Conservation (phyloP, 2,329 filamentous ascomycete species). For the Orbilia quercus region DNA sequence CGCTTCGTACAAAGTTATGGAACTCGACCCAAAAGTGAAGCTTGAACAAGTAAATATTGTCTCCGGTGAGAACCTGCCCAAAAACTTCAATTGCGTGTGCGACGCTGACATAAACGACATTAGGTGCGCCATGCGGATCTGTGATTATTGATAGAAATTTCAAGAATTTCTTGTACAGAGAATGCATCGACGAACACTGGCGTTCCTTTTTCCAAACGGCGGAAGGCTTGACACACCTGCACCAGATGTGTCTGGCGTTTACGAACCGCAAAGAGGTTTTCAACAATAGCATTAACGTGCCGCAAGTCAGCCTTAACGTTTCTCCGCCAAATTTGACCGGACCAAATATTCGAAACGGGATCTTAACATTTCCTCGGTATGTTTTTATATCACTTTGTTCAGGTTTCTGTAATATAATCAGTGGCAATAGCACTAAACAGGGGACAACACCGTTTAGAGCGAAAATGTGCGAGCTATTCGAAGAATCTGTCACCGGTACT, state of each 20-base stretch:
- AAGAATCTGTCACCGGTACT: constrained; percentile 11
- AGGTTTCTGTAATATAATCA: no score
- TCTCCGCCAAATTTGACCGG: constrained; percentile 11
- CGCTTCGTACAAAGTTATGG: constrained; percentile 16
- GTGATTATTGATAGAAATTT: constrained; percentile 14
- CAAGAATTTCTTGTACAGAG: constrained; percentile 5
- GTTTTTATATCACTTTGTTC: no score
- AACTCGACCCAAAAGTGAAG: constrained; percentile 1
- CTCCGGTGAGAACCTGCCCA: background rate
- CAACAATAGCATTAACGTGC: background rate
- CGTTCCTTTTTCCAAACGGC: constrained; percentile 5
- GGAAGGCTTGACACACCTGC: constrained; percentile 5
- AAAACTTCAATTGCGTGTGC: background rate
- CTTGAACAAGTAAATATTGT: constrained; percentile 20
- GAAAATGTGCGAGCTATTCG: constrained; percentile 17
- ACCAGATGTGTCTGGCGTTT: constrained; percentile 12
- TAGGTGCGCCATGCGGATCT: constrained; percentile 16
- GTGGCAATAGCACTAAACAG: no score
- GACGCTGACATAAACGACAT: background rate
- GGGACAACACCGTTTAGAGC: background rate
- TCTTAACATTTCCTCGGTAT: background rate
- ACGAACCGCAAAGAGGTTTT: constrained; percentile 14
- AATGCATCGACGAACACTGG: constrained; percentile 8
- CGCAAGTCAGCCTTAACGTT: constrained; percentile 1
- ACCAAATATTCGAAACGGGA: constrained; percentile 1